These are phyloP conservation scores for Saccharomyces hybrid DNA, from an alignment of 1,139 yeast species.

Conservation along the genomic window DNA sequence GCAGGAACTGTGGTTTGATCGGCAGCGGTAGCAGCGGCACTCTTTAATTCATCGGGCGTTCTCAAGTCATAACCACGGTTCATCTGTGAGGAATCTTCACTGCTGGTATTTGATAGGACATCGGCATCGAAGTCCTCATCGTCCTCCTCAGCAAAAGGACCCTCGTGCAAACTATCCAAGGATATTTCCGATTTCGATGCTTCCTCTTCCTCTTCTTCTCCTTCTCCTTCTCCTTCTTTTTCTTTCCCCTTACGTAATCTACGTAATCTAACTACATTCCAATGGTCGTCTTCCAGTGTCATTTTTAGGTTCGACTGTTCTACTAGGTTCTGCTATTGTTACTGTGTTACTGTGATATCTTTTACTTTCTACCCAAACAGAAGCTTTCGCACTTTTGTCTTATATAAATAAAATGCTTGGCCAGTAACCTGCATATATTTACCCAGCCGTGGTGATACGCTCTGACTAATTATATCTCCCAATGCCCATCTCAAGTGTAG, in stretches of 20 bases:
- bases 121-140: slow-evolving; percentile 13
- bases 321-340: background rate
- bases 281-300: background rate
- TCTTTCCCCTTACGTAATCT: background rate
- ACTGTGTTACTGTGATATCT: background rate
- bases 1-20: background rate
- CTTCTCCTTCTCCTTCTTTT: background rate
- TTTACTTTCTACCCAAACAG: background rate
- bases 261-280: background rate
- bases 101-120: slow-evolving; percentile 17
- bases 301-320: background rate
- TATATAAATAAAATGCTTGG: background rate
- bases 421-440: background rate
- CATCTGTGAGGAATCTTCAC: slow-evolving; percentile 11
- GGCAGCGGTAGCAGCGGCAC: no score
- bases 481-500: background rate
- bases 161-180: slow-evolving; percentile 1
- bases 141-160: slow-evolving; percentile 3
- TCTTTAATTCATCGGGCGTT: background rate
- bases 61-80: background rate
- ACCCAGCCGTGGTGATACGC: background rate
- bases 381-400: background rate
- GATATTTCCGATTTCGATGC: background rate
- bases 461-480: background rate
- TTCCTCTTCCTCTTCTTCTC: no score